phyloP scores from a whole-genome alignment of 2,329 filamentous ascomycete genomes.

The Colletotrichum tamarilloi region DNA sequence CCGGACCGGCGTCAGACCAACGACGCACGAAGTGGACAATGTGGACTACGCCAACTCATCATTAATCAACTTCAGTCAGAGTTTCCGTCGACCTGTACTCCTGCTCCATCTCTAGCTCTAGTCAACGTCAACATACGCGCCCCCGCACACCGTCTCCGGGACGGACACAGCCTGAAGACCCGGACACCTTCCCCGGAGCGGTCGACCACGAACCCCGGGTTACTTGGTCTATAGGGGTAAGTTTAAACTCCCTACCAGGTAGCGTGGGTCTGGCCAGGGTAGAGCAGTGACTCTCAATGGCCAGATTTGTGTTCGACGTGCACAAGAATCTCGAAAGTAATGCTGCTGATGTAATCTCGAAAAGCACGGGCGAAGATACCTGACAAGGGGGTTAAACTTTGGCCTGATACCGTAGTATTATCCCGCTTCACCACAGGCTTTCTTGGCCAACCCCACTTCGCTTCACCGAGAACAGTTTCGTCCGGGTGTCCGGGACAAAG shows the following conservation, averaged over 20 bases:
- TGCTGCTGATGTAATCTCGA: too few relatives aligned
- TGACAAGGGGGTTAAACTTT: too few relatives aligned
- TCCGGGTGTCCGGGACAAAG: not conserved
- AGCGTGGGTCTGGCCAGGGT: too few relatives aligned
- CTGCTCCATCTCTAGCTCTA: not conserved
- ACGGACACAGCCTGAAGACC: not conserved
- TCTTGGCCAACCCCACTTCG: not conserved
- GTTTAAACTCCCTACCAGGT: too few relatives aligned
- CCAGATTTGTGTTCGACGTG: too few relatives aligned
- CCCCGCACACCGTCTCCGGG: not conserved
- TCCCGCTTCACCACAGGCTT: not conserved
- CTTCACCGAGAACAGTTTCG: not conserved
- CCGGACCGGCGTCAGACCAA: not conserved
- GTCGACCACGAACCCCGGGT: slow-evolving; percentile 19
- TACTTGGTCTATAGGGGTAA: too few relatives aligned
- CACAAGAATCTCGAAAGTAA: too few relatives aligned
- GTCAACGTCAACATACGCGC: not conserved
- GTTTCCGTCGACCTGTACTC: not conserved
- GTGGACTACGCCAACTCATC: not conserved
- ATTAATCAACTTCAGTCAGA: not conserved
- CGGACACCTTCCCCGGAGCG: slow-evolving; percentile 11
- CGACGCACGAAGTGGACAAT: not conserved
- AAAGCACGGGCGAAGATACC: too few relatives aligned
- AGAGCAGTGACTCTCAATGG: too few relatives aligned
- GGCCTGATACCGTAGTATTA: too few relatives aligned